These are phyloP conservation scores for Leishmania braziliensis DNA, from an alignment of 208 protist species.

Conservation along the genomic window DNA sequence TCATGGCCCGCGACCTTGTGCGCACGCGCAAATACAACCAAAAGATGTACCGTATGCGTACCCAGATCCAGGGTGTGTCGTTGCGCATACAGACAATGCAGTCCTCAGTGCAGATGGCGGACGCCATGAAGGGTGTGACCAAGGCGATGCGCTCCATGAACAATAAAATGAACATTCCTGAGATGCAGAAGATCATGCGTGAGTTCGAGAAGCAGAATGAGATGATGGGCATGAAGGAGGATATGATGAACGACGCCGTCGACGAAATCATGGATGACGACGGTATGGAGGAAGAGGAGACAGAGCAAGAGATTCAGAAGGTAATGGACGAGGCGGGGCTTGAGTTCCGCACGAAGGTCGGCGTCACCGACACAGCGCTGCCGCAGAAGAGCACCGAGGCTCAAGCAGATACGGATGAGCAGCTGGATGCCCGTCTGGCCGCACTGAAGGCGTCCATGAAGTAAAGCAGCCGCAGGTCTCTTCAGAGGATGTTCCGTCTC, in stretches of 20 bases:
- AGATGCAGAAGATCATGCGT: constrained; percentile 97
- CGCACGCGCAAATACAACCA: constrained; percentile 94
- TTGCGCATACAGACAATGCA: constrained; percentile 96
- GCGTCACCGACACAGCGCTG: constrained; percentile 49
- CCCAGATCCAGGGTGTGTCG: constrained; percentile 96
- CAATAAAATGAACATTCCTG: constrained; percentile 95
- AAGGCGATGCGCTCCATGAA: constrained; percentile 97
- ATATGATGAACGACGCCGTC: constrained; percentile 97
- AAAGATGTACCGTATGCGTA: constrained; percentile 98
- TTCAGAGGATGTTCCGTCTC: neutral
- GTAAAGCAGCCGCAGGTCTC: constrained; percentile 19
- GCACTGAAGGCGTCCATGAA: constrained; percentile 82
- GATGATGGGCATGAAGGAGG: constrained; percentile 98
- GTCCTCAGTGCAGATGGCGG: constrained; percentile 86
- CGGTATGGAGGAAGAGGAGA: constrained; percentile 91
- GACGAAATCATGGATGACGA: constrained; percentile 93
- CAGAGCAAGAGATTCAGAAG: constrained; percentile 89
- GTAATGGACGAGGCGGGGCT: constrained; percentile 92
- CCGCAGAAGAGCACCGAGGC: constrained; percentile 48
- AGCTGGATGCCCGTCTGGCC: constrained; percentile 83
- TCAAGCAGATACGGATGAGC: constrained; percentile 68
- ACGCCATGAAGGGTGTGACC: constrained; percentile 92
- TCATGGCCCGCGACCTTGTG: constrained; percentile 98
- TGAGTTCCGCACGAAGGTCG: constrained; percentile 86
- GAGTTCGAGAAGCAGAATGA: constrained; percentile 98